These are phyloP conservation scores for Cinnamomum chago DNA, from an alignment of 164 flowering plant species.

Conservation along the genomic window DNA sequence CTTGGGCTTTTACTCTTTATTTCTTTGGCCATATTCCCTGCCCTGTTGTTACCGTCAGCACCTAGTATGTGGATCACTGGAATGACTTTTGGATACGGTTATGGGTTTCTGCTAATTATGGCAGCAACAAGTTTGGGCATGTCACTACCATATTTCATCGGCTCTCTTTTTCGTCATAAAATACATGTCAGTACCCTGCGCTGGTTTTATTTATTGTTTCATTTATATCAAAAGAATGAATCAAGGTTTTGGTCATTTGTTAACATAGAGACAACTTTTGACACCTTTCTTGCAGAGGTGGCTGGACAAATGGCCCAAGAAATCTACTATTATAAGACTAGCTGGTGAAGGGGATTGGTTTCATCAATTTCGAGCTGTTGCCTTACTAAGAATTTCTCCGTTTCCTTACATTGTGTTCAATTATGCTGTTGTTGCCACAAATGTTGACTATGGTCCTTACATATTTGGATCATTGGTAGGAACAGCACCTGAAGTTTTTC, in stretches of 20 bases:
- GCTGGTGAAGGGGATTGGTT: constrained; percentile 94
- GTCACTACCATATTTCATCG: constrained; percentile 81
- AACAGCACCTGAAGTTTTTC: constrained; percentile 72
- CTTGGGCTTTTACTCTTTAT: constrained; percentile 66
- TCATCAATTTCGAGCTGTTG: constrained; percentile 79
- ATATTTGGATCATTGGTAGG: constrained; percentile 72
- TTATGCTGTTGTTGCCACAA: constrained; percentile 85
- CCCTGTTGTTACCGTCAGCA: constrained; percentile 71
- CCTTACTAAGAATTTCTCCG: constrained; percentile 84
- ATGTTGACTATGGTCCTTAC: constrained; percentile 80
- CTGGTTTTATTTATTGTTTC: neutral
- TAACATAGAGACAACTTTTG: neutral
- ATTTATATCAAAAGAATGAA: neutral
- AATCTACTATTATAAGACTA: constrained; percentile 68
- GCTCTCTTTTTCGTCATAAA: constrained; percentile 66
- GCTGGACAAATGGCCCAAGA: constrained; percentile 79
- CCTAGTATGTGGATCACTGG: constrained; percentile 99
- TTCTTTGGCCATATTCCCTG: constrained; percentile 77
- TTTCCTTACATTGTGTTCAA: constrained; percentile 86
- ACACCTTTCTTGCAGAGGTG: constrained; percentile 46
- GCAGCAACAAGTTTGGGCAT: constrained; percentile 60
- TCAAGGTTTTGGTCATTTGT: neutral
- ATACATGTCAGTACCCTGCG: constrained; percentile 52
- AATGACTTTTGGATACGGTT: constrained; percentile 91
- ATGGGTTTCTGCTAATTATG: constrained; percentile 71